Base-by-base conservation (phyloP, 2,329 filamentous ascomycete genomes). In the Aureobasidium mangrovei region DNA sequence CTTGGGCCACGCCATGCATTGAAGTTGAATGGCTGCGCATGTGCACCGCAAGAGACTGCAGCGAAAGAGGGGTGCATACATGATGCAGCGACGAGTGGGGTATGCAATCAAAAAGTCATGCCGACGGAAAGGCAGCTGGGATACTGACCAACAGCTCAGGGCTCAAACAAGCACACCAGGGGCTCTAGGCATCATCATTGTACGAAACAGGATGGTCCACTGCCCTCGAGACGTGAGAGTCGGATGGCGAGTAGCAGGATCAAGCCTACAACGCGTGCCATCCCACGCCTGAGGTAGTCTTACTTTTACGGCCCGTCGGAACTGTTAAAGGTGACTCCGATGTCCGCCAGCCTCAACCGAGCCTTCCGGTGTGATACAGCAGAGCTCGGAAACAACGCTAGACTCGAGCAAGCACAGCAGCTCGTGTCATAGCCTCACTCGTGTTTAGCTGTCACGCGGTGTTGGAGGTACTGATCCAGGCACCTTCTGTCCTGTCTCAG, bases 21-120 rank as follows among this genome's bases (percentile, higher is more conserved):
- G 18, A 38, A 27, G 33, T 41, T 7, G 24, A 38, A 24, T 9
- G 12, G 24, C 10, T 12, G 40, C 40, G 40, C 40, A 43, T 36
- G 32, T 29, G 40, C 6, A 38, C 12, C 36, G 39, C 40, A 36
- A 35, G 48, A 53, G 32, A 44, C 18, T 36, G 33, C 29, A 26
- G n/a, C 18, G 12, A 44, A 53, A 53, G 49, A 53, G 49, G 49
- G 40, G 49, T 53, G 32, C 49, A 53, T 44, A 12, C 26, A 12
- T 53, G 10, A 18, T n/a, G 36, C 36, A 39, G 18, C 10, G 39
- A 28, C 24, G 26, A 42, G 47, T 51, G 47, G 38, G 38, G 47
- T 41, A 42, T 10, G 29, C 38, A 51, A 42, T 51, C 38, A 51
- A 42, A 42, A 42, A n/a, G 18, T 40, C 47, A 41, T 33, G 35